Base-by-base conservation (phyloP, 768 basidiomycete species). In the Amanita inopinata region DNA sequence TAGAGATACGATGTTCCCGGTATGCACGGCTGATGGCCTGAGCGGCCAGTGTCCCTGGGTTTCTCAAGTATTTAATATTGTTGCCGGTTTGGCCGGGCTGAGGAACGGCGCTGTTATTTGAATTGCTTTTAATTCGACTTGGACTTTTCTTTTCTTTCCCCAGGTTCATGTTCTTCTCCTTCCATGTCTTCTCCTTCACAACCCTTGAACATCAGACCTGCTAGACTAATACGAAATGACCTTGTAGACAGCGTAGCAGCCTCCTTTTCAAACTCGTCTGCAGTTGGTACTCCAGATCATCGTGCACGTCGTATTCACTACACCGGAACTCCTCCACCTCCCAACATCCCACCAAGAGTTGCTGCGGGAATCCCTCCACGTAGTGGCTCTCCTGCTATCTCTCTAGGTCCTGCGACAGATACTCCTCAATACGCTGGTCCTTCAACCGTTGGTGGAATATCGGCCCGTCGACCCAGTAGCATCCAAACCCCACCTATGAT, bases 291-390 rank as follows among this genome's bases (percentile, higher is more conserved):
- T 14, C 80, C 84, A 5, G 38, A 80, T 51, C 59, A 83, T 45
- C 71, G 75, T 24, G 64, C 67, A 10, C 62, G 85, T n/a, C 74
- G 83, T 2, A 77, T 79, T 14, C 76, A 76, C 45, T 84, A 80
- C 51, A 54, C 62, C 4, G 75, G 73, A 11, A 73, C 74, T 4
- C 79, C 58, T 31, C 79, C 80, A 11, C 63, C 67, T 0, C 70
- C 81, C 15, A 73, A 75, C 48, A 77, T 80, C 18, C 78, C 78
- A 7, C 62, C 61, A 19, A 38, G 45, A 28, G n/a, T 22, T 20
- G 14, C 17, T 19, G 17, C 1, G 19, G 41, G 19, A 9, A 45
- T 38, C 9, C 49, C n/a, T 27, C 47, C 12, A 17, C 50, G 52
- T 36, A 47, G 8, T 45, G 37, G 35, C 15, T 49, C 50, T 33